Evolutionary conservation across 371 early-diverging fungal species (phyloP).

Genomic region (Mucor circinelloides): DNA sequence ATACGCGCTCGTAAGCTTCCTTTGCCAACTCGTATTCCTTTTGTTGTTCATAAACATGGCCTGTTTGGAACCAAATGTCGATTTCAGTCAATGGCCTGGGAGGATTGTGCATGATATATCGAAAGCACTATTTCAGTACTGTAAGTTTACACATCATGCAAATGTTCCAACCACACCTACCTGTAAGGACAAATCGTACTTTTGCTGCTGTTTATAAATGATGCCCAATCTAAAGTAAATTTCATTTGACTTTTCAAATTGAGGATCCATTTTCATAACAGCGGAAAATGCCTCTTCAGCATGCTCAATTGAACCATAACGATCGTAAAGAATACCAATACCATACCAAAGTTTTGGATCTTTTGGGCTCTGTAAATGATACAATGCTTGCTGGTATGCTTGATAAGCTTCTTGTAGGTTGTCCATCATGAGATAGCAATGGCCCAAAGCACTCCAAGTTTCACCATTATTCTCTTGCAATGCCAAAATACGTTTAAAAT

Average conservation of each 20-base stretch:
- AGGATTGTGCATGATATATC: slow-evolving; percentile 87
- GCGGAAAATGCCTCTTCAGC: slow-evolving; percentile 97
- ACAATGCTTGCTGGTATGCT: slow-evolving; percentile 33
- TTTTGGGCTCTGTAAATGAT: slow-evolving; percentile 83
- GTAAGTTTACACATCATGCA: background rate
- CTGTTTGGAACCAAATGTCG: slow-evolving; percentile 98
- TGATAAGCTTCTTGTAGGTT: slow-evolving; percentile 89
- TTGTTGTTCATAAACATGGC: slow-evolving; percentile 95
- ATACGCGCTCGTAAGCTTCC: slow-evolving; percentile 92
- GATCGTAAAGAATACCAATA: slow-evolving; percentile 96
- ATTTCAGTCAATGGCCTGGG: slow-evolving; percentile 93
- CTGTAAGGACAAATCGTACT: slow-evolving; percentile 84
- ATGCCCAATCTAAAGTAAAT: slow-evolving; percentile 97
- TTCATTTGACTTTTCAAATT: slow-evolving; percentile 95
- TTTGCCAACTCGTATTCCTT: slow-evolving; percentile 88
- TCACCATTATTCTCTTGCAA: slow-evolving; percentile 85
- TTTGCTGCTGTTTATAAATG: slow-evolving; percentile 95
- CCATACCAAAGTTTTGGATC: slow-evolving; percentile 99
- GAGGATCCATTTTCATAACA: slow-evolving; percentile 85
- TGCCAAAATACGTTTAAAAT: slow-evolving; percentile 67
- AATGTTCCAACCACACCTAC: slow-evolving; percentile 36
- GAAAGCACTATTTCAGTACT: slow-evolving; percentile 72
- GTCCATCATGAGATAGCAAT: slow-evolving; percentile 93
- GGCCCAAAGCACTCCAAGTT: slow-evolving; percentile 91
- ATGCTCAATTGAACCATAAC: slow-evolving; percentile 94